Evolutionary conservation across 228 moss, liverwort and hornwort species (phyloP).

Genomic region (Sphagnum magellanicum): DNA sequence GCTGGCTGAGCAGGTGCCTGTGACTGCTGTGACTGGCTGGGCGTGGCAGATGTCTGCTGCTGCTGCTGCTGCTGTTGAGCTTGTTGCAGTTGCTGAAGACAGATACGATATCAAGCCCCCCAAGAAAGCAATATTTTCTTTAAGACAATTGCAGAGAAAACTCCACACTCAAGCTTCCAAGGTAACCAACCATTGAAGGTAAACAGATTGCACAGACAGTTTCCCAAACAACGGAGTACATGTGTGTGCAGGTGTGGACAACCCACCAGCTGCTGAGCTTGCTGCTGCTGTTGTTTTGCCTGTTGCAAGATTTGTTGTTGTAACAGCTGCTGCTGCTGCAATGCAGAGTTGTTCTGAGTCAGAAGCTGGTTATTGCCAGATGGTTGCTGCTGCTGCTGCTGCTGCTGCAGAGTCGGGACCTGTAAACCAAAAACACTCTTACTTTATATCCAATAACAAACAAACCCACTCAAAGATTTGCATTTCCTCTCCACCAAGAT

Average conservation of each 20-base stretch:
- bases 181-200: too few species aligned
- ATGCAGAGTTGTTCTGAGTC: neutral
- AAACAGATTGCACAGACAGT: too few species aligned
- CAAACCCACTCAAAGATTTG: neutral
- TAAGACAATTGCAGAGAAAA: conserved; percentile 1
- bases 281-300: conserved; percentile 4
- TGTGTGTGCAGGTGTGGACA: neutral
- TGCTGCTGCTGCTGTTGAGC: conserved; percentile 21
- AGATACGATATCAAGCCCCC: neutral
- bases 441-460: neutral
- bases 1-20: conserved; percentile 11
- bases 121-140: conserved; percentile 52
- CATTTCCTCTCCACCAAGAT: too few species aligned
- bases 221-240: too few species aligned
- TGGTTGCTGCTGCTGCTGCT: conserved; percentile 31
- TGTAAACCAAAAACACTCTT: conserved; percentile 10
- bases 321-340: conserved; percentile 2
- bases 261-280: too few species aligned
- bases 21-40: conserved; percentile 28
- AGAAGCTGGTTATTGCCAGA: conserved; percentile 34
- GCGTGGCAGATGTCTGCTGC: conserved; percentile 12
- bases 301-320: conserved; percentile 3
- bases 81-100: conserved; percentile 29
- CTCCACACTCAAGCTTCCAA: too few species aligned
- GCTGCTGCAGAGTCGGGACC: conserved; percentile 64